phyloP scores from a whole-genome alignment of 176 grass and related monocot species.

The Bonia amplexicaulis region DNA sequence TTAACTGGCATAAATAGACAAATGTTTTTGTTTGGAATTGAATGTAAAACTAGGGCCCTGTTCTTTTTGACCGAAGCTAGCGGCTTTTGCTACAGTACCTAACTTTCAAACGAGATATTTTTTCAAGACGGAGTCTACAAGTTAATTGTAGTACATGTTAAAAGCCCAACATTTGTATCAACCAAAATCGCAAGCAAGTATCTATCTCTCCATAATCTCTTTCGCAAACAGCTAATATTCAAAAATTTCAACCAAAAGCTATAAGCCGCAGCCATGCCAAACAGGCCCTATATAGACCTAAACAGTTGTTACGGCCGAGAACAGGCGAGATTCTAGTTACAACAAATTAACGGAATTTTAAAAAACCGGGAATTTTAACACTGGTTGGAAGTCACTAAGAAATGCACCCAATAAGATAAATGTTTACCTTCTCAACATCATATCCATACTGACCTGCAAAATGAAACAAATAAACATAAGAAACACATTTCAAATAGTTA shows the following conservation, averaged over 20 bases:
- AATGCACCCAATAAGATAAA: neutral
- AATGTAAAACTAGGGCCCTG: neutral
- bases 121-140: no score
- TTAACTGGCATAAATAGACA: neutral
- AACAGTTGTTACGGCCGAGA: neutral
- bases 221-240: no score
- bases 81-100: no score
- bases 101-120: no score
- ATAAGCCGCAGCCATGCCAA: no score
- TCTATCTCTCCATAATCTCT: no score
- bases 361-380: neutral
- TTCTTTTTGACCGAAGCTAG: no score
- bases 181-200: no score
- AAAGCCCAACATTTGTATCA: no score
- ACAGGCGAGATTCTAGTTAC: neutral
- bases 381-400: neutral
- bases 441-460: slow-evolving; percentile 73
- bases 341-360: neutral
- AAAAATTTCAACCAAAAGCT: no score
- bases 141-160: no score
- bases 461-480: slow-evolving; percentile 16
- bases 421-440: slow-evolving; percentile 70
- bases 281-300: no score
- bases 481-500: neutral
- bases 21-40: neutral